These are phyloP conservation scores for Massariosphaeria phaeospora DNA, from an alignment of 495 filamentous ascomycete genomes.

Conservation along the genomic window DNA sequence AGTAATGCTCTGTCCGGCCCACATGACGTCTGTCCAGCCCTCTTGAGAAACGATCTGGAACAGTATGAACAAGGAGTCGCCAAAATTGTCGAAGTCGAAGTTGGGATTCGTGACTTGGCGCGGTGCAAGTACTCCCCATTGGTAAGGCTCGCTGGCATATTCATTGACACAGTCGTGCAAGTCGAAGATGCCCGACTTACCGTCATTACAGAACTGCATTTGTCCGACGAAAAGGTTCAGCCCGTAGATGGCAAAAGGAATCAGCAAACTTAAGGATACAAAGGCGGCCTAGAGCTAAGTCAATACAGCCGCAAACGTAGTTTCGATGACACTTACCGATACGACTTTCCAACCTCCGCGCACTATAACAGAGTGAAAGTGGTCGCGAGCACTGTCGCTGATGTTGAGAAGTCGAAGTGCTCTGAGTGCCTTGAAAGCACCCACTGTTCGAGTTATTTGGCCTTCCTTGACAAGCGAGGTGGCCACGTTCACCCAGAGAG, in stretches of 20 bases:
- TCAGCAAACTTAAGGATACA: slow-evolving; percentile 87
- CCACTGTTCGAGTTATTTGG: slow-evolving; percentile 79
- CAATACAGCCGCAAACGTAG: slow-evolving; percentile 8
- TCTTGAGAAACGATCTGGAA: slow-evolving; percentile 99
- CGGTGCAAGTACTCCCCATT: slow-evolving; percentile 80
- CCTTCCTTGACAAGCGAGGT: slow-evolving; percentile 74
- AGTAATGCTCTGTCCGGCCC: slow-evolving; percentile 74
- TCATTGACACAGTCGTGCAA: slow-evolving; percentile 78
- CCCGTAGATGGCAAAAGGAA: slow-evolving; percentile 94
- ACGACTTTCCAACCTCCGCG: slow-evolving; percentile 89
- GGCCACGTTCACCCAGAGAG: slow-evolving; percentile 91
- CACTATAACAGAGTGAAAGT: slow-evolving; percentile 94
- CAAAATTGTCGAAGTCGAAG: slow-evolving; percentile 94
- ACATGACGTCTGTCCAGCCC: slow-evolving; percentile 92
- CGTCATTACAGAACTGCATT: slow-evolving; percentile 77
- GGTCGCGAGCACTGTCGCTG: slow-evolving; percentile 91
- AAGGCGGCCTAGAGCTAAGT: slow-evolving; percentile 61
- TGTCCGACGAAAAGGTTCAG: slow-evolving; percentile 87
- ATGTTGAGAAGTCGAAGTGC: slow-evolving; percentile 89
- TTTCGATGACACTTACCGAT: slow-evolving; percentile 42
- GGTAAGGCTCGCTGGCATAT: slow-evolving; percentile 66
- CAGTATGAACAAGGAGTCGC: slow-evolving; percentile 83
- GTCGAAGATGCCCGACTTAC: slow-evolving; percentile 45
- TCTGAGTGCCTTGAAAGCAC: slow-evolving; percentile 96
- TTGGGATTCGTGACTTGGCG: slow-evolving; percentile 73